Conservation (phyloP, 2,329 filamentous ascomycete species). For the Phyllachora maydis region DNA sequence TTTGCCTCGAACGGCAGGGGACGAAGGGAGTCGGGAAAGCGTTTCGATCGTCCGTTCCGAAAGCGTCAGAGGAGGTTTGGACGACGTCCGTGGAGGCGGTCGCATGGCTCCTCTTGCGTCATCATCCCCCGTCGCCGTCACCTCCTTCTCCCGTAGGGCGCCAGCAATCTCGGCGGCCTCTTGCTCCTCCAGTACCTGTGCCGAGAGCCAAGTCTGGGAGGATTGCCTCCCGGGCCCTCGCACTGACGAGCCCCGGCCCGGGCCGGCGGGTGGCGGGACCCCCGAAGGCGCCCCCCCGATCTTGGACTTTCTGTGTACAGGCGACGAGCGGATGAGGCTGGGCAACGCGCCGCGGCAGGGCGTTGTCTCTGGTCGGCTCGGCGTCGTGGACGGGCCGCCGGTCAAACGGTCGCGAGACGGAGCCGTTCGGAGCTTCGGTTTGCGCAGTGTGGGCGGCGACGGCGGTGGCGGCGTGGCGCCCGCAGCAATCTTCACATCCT, state of each 20-base stretch:
- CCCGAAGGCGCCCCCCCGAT: constrained; percentile 1
- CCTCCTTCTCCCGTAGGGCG: background rate
- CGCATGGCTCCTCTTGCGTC: constrained; percentile 2
- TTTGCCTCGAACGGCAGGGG: constrained; percentile 46
- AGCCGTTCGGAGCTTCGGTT: constrained; percentile 18
- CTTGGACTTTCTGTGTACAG: constrained; percentile 1
- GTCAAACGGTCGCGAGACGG: constrained; percentile 18
- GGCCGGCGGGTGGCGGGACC: constrained; percentile 1
- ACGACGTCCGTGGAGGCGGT: constrained; percentile 1
- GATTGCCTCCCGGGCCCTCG: constrained; percentile 1
- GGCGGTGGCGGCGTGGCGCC: no score
- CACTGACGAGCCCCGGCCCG: constrained; percentile 1
- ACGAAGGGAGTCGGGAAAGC: constrained; percentile 55
- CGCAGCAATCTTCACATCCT: constrained; percentile 1
- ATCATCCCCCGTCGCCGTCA: background rate
- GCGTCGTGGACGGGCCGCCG: constrained; percentile 4
- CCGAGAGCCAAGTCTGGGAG: constrained; percentile 8
- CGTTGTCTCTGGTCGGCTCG: constrained; percentile 3
- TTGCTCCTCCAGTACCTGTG: constrained; percentile 1
- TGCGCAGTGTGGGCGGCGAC: no score
- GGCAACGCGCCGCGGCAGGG: constrained; percentile 5
- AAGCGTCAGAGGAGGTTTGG: constrained; percentile 33
- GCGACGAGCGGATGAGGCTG: constrained; percentile 3
- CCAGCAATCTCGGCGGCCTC: constrained; percentile 1
- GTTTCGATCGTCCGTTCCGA: constrained; percentile 77